Evolutionary conservation across 192 early-diverging fungal genomes (phyloP), one percentile per base, ranked within the genome.

Genomic region (Borealophlyctis nickersoniae): DNA sequence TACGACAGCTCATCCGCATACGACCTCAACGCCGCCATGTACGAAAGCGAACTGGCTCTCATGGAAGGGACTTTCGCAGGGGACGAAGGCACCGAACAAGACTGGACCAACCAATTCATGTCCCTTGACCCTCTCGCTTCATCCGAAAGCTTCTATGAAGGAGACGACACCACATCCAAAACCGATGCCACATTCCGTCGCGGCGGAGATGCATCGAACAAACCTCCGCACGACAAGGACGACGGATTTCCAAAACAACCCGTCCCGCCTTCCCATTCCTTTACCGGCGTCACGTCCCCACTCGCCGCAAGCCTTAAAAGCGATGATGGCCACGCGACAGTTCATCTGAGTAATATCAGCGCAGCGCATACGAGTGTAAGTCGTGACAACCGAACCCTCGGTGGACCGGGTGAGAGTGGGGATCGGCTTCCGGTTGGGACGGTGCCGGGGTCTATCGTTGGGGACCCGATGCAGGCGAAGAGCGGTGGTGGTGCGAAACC

Each of bases 341-440:
- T 45, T 13, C 39, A 45, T 45, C 39, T 45, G 19, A 45, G 39
- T 45, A 65, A 65, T n/a, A 57, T 65, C 33, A 45, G 36, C 26
- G 54, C 30, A 23, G 63, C 63, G 13, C 63, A 58, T 13, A 57
- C 63, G 1, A 57, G 54, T 29, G 31, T 57, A 16, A 58, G 55
- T 29, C 53, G 63, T 1, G 63, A 65, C 36, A 65, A 65, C 55
- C 53, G 63, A 14, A 65, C 63, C 7, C 55, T 65, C 16, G 63
- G 63, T 13, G 63, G 63, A 13, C 62, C 62, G 24, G 62, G 62
- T 31, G 14, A 16, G 14, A 11, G 14, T 2, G 3, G 30, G 57
- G 32, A 28, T 55, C n/a, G 9, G 19, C 7, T 45, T 19, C 39
- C 39, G 39, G 39, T 23, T 53, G 52, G 27, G 27, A 2, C 64